Percentiles rank a stretch among this genome's conserved stretches.
Conservation (phyloP, 805 yeast species). For the Hemisphaericaspora nanyangensis region DNA sequence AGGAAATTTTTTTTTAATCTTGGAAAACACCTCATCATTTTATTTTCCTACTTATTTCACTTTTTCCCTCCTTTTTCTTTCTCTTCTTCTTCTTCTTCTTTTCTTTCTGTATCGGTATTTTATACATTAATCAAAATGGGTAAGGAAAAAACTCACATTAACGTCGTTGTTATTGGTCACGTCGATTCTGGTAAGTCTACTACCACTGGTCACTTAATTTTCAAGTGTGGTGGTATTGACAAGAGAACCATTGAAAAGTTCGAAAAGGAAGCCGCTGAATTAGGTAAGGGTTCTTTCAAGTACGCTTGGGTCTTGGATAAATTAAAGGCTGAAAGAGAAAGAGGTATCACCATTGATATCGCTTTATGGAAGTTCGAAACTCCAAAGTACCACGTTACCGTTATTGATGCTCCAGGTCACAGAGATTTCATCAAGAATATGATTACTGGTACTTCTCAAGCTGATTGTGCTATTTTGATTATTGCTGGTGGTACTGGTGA, state of each 20-base stretch:
- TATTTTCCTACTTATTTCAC: no score
- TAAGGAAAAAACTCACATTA: slow-evolving; percentile 96
- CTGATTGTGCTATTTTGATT: slow-evolving; percentile 87
- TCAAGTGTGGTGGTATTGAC: slow-evolving; percentile 99
- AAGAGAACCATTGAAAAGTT: slow-evolving; percentile 98
- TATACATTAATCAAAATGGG: slow-evolving; percentile 45
- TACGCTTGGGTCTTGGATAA: slow-evolving; percentile 97
- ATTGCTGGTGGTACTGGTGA: slow-evolving; percentile 93
- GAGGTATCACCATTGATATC: slow-evolving; percentile 90
- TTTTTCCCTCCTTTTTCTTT: slow-evolving; percentile 1
- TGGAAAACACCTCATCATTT: no score
- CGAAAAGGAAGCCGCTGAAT: slow-evolving; percentile 97
- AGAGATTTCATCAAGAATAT: slow-evolving; percentile 94
- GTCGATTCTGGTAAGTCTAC: slow-evolving; percentile 95
- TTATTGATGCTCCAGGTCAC: slow-evolving; percentile 95
- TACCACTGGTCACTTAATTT: slow-evolving; percentile 98
- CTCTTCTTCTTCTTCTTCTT: slow-evolving; percentile 4
- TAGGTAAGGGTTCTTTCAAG: slow-evolving; percentile 96
- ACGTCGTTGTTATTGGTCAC: slow-evolving; percentile 99
- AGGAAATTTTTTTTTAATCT: no score
- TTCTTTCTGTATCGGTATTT: neutral
- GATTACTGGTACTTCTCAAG: slow-evolving; percentile 94
- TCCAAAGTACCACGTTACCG: slow-evolving; percentile 84
- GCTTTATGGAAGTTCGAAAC: slow-evolving; percentile 93
- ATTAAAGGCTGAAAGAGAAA: slow-evolving; percentile 92